A percentile compares a stretch with the other conserved stretches of the same genome.
Evolutionary conservation across 2,329 filamentous ascomycete genomes (phyloP).

Genomic region (Xylaria sp.): DNA sequence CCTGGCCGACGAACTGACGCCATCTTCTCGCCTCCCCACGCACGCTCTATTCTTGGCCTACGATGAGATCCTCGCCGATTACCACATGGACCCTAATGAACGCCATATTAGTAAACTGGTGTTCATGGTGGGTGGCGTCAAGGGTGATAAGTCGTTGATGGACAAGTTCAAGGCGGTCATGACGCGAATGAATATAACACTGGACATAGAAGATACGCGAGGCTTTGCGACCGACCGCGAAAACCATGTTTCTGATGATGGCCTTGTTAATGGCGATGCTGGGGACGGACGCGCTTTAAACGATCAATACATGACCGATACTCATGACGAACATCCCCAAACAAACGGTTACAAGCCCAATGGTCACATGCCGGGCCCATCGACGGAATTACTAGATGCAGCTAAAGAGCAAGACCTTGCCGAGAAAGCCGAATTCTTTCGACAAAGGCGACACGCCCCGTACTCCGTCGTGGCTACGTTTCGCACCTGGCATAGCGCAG

Average conservation of each 20-base stretch:
- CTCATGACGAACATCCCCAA: constrained; percentile 1
- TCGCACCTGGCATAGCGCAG: constrained; percentile 29
- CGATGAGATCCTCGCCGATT: constrained; percentile 64
- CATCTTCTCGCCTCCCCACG: constrained; percentile 62
- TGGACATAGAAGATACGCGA: constrained; percentile 49
- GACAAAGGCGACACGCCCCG: constrained; percentile 24
- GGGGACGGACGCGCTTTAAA: constrained; percentile 22
- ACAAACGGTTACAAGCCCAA: constrained; percentile 2
- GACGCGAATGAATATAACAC: constrained; percentile 62
- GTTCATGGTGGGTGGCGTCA: constrained; percentile 68
- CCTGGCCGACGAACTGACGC: constrained; percentile 47
- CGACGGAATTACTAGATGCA: constrained; percentile 7
- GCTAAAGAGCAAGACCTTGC: constrained; percentile 14
- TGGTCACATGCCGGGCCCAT: not conserved
- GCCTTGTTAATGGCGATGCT: not conserved
- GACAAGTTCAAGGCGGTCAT: constrained; percentile 68
- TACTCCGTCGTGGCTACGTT: constrained; percentile 24
- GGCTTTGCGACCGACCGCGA: constrained; percentile 23
- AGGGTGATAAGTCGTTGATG: constrained; percentile 52
- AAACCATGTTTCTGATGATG: constrained; percentile 22
- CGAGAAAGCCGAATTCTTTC: constrained; percentile 26
- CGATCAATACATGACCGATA: constrained; percentile 10
- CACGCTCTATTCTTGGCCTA: constrained; percentile 78
- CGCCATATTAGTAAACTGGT: constrained; percentile 72
- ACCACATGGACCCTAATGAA: constrained; percentile 68